Conservation (phyloP, 192 early-diverging fungal species). For the Physocladia obscura region DNA sequence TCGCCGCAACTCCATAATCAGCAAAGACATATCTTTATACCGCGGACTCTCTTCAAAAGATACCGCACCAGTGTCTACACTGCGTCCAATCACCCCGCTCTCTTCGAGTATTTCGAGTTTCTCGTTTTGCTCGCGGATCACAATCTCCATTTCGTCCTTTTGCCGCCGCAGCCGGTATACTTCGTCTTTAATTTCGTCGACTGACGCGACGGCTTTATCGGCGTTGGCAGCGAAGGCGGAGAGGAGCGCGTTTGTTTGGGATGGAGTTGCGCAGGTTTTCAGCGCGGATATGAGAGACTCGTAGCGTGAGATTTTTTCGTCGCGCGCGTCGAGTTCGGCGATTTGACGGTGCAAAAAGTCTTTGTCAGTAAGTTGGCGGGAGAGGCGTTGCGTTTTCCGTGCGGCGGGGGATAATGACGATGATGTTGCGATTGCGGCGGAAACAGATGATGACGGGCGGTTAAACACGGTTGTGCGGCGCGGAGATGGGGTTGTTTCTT, state of each 20-base stretch:
- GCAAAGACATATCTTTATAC: conserved; percentile 15
- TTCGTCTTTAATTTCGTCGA: conserved; percentile 40
- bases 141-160: conserved; percentile 56
- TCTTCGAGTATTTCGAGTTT: conserved; percentile 44
- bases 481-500: neutral
- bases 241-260: conserved; percentile 27
- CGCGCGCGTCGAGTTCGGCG: conserved; percentile 46
- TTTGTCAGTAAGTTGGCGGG: conserved; percentile 27
- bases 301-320: conserved; percentile 43
- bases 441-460: too few species aligned
- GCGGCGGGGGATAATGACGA: neutral
- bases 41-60: conserved; percentile 20
- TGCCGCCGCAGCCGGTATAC: conserved; percentile 40
- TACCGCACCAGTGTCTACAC: neutral
- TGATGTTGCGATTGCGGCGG: neutral
- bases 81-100: neutral
- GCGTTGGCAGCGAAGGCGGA: conserved; percentile 31
- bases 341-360: conserved; percentile 49
- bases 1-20: conserved; percentile 15
- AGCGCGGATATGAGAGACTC: conserved; percentile 41
- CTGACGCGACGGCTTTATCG: conserved; percentile 31
- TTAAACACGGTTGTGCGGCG: neutral
- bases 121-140: conserved; percentile 45
- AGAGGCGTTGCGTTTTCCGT: conserved; percentile 16
- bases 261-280: conserved; percentile 27